These are phyloP conservation scores for Colletotrichum sidae DNA, from an alignment of 2,329 filamentous ascomycete species.

Conservation along the genomic window DNA sequence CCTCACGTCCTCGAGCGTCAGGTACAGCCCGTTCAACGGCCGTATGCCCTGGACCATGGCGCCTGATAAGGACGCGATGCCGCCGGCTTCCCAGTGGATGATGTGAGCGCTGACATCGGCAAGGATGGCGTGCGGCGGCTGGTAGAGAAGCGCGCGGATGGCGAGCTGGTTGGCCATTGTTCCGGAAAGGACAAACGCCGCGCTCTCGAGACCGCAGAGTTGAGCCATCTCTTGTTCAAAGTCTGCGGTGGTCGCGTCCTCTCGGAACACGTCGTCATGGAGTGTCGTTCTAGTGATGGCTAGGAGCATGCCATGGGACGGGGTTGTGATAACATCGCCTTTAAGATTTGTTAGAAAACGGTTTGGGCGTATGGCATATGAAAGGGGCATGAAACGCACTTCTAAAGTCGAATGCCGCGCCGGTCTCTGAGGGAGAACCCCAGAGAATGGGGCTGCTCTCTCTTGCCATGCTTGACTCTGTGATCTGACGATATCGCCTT, in stretches of 20 bases:
- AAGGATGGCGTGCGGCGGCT: constrained; percentile 77
- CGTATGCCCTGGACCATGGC: constrained; percentile 66
- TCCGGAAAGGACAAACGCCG: constrained; percentile 78
- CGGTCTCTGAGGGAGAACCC: constrained; percentile 25
- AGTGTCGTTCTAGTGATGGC: constrained; percentile 77
- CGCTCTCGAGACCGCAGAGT: constrained; percentile 70
- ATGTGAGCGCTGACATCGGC: constrained; percentile 78
- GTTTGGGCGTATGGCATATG: background rate
- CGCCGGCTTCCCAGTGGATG: constrained; percentile 67
- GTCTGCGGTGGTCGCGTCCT: constrained; percentile 76
- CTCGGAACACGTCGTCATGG: constrained; percentile 80
- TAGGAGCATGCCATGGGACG: constrained; percentile 76
- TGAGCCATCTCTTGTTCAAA: constrained; percentile 75
- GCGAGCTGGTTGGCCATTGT: constrained; percentile 88
- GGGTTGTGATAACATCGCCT: constrained; percentile 78
- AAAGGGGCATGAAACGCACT: constrained; percentile 14
- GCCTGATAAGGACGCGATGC: constrained; percentile 71
- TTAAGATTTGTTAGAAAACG: constrained; percentile 6
- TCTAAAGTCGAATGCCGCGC: constrained; percentile 35
- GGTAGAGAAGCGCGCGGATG: constrained; percentile 75
- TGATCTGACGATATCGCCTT: background rate
- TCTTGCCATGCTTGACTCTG: background rate
- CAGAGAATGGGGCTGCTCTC: constrained; percentile 32
- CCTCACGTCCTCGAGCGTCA: constrained; percentile 57
- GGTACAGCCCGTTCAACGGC: constrained; percentile 50